These are phyloP conservation scores for Mucor lusitanicus DNA, from an alignment of 371 early-diverging fungal species.

Conservation along the genomic window DNA sequence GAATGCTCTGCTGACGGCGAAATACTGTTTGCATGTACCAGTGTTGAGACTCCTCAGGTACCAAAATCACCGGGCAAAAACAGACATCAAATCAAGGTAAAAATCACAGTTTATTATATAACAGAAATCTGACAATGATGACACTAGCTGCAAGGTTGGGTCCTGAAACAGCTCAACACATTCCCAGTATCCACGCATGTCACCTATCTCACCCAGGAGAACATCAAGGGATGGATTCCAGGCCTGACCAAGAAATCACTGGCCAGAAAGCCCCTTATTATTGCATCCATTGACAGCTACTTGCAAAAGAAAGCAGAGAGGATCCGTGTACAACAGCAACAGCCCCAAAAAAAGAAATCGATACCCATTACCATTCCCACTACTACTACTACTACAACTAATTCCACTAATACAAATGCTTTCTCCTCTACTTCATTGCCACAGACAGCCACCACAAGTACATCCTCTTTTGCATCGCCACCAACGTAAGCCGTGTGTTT, in stretches of 20 bases:
- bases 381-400: neutral
- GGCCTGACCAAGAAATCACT: conserved; percentile 67
- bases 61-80: conserved; percentile 58
- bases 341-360: neutral
- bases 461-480: neutral
- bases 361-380: neutral
- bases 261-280: conserved; percentile 63
- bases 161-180: conserved; percentile 56
- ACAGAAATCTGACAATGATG: neutral
- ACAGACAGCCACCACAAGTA: neutral
- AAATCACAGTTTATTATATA: neutral
- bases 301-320: conserved; percentile 61
- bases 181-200: conserved; percentile 63
- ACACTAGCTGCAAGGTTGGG: conserved; percentile 61
- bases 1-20: conserved; percentile 62
- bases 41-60: conserved; percentile 62
- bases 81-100: conserved; percentile 58
- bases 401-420: neutral
- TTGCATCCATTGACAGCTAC: conserved; percentile 61
- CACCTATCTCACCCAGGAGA: conserved; percentile 55
- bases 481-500: neutral
- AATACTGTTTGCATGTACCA: conserved; percentile 66
- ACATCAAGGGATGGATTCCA: conserved; percentile 61
- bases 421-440: neutral
- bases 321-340: conserved; percentile 17